phyloP scores from a whole-genome alignment of 2,329 filamentous ascomycete genomes.

The Keithomyces neogunnii region DNA sequence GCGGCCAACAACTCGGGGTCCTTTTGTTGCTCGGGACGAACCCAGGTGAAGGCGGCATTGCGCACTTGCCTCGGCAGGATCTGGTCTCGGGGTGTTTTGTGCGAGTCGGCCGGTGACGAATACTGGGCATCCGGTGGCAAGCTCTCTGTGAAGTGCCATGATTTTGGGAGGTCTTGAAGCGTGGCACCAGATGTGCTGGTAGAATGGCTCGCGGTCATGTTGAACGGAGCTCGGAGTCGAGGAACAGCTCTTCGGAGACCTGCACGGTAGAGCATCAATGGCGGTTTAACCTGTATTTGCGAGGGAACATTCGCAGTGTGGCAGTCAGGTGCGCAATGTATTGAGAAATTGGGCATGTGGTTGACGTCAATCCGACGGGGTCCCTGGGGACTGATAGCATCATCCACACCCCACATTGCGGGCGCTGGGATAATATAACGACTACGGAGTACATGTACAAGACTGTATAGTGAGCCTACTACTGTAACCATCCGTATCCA shows the following conservation, averaged over 20 bases:
- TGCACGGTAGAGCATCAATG: constrained; percentile 27
- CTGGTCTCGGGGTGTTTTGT: constrained; percentile 67
- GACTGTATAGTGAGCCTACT: no score
- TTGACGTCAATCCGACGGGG: constrained; percentile 4
- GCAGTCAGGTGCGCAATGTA: not conserved
- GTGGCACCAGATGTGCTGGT: constrained; percentile 24
- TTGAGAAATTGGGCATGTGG: not conserved
- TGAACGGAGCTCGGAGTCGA: constrained; percentile 14
- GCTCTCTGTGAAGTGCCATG: constrained; percentile 55
- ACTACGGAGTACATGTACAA: not conserved
- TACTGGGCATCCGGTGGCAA: constrained; percentile 71
- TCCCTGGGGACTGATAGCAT: not conserved
- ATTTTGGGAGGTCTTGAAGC: constrained; percentile 51
- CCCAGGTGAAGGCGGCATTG: constrained; percentile 81
- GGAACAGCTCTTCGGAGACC: constrained; percentile 20
- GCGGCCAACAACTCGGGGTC: constrained; percentile 74
- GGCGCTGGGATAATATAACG: not conserved
- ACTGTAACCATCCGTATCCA: no score
- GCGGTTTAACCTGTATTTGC: constrained; percentile 5
- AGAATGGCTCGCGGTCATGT: constrained; percentile 25
- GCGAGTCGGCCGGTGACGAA: constrained; percentile 72
- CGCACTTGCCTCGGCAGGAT: constrained; percentile 78
- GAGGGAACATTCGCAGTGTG: not conserved
- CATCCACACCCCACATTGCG: not conserved
- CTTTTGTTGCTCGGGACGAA: constrained; percentile 66